A percentile compares a stretch with the other conserved stretches of the same genome.
Conservation (phyloP, 805 yeast species). For the Wickerhamomyces rabaulensis region DNA sequence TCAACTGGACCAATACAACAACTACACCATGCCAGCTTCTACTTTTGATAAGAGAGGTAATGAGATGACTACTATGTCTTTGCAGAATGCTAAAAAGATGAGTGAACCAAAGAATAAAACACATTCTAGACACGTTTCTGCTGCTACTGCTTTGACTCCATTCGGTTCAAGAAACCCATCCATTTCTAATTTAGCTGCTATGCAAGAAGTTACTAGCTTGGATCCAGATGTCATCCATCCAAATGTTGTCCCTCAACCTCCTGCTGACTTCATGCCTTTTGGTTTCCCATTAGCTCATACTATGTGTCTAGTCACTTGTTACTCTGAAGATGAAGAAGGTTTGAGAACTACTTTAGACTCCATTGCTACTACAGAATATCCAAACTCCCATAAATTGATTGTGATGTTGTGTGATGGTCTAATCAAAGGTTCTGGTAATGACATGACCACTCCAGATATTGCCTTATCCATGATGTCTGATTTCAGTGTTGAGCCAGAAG, state of each 20-base stretch:
- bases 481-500: slow-evolving; percentile 62
- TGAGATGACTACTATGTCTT: slow-evolving; percentile 53
- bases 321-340: slow-evolving; percentile 87
- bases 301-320: slow-evolving; percentile 81
- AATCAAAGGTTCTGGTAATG: slow-evolving; percentile 93
- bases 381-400: slow-evolving; percentile 87
- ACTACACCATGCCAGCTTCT: slow-evolving; percentile 5
- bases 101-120: slow-evolving; percentile 7
- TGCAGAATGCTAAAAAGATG: slow-evolving; percentile 43
- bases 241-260: slow-evolving; percentile 87
- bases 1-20: slow-evolving; percentile 14
- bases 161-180: slow-evolving; percentile 22
- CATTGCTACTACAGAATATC: slow-evolving; percentile 89
- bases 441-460: slow-evolving; percentile 82
- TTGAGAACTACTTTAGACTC: slow-evolving; percentile 88
- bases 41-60: slow-evolving; percentile 18
- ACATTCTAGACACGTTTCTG: slow-evolving; percentile 11
- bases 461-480: slow-evolving; percentile 83
- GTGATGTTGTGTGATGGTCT: slow-evolving; percentile 89
- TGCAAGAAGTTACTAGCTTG: slow-evolving; percentile 37
- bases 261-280: slow-evolving; percentile 81
- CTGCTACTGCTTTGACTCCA: slow-evolving; percentile 12
- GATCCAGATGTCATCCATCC: slow-evolving; percentile 62
- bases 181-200: slow-evolving; percentile 18
- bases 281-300: slow-evolving; percentile 74